These are phyloP conservation scores for Phytophthora syringae DNA, from an alignment of 352 stramenopile genomes.

Conservation along the genomic window DNA sequence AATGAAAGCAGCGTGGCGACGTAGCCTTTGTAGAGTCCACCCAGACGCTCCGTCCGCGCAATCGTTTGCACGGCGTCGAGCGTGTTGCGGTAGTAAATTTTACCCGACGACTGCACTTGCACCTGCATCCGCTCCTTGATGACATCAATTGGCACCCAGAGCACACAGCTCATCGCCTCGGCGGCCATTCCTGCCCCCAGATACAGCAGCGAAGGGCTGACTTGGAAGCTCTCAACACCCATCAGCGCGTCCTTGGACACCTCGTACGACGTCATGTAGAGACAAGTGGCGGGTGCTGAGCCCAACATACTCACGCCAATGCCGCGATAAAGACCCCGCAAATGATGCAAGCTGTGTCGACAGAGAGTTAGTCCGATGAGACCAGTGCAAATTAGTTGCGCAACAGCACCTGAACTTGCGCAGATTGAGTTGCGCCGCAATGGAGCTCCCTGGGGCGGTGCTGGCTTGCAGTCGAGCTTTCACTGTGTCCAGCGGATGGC, in stretches of 20 bases:
- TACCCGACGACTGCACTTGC: slow-evolving; percentile 52
- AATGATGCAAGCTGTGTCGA: slow-evolving; percentile 41
- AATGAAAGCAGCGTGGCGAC: slow-evolving; percentile 96
- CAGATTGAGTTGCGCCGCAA: slow-evolving; percentile 51
- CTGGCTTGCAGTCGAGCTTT: slow-evolving; percentile 88
- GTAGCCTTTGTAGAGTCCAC: slow-evolving; percentile 96
- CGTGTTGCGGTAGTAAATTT: slow-evolving; percentile 92
- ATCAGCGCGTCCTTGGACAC: slow-evolving; percentile 73
- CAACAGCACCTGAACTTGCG: slow-evolving; percentile 47
- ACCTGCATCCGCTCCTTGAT: slow-evolving; percentile 99
- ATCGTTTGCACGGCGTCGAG: slow-evolving; percentile 93
- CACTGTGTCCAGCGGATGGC: slow-evolving; percentile 93
- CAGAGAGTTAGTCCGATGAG: background rate
- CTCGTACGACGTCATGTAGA: slow-evolving; percentile 98
- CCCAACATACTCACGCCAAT: slow-evolving; percentile 95
- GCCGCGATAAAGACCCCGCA: slow-evolving; percentile 94
- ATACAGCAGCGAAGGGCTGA: slow-evolving; percentile 68
- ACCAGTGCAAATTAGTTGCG: no score
- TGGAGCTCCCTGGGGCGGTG: slow-evolving; percentile 42
- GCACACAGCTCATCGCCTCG: slow-evolving; percentile 91
- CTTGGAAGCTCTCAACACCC: slow-evolving; percentile 45
- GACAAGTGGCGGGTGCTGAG: slow-evolving; percentile 94
- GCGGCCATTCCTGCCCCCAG: slow-evolving; percentile 76
- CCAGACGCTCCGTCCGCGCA: slow-evolving; percentile 86
- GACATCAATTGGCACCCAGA: slow-evolving; percentile 99